These are phyloP conservation scores for Musa beccarii DNA, from an alignment of 176 grass and related monocot species.

Conservation along the genomic window DNA sequence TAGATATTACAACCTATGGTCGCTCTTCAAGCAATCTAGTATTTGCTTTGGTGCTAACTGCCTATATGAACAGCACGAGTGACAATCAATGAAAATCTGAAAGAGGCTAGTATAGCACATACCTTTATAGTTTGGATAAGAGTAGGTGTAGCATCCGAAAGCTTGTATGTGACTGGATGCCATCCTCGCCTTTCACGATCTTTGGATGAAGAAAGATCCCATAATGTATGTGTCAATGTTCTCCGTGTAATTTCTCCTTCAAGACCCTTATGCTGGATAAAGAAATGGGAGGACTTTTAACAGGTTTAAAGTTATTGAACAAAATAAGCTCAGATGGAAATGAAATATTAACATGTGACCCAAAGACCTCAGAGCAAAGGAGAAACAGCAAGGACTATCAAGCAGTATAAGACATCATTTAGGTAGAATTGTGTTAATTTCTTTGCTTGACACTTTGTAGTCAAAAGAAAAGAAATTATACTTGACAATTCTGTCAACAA, in stretches of 20 bases:
- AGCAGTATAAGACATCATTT: not conserved
- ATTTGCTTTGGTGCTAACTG: not conserved
- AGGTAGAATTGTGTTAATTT: not conserved
- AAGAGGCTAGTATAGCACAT: not conserved
- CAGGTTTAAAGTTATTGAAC: not conserved
- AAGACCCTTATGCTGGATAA: constrained; percentile 71
- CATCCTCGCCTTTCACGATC: constrained; percentile 79
- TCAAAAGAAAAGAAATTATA: too few species aligned
- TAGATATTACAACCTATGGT: too few species aligned
- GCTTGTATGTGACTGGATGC: constrained; percentile 94
- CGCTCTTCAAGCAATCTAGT: too few species aligned
- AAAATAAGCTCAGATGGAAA: not conserved
- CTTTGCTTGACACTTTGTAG: not conserved
- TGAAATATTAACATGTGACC: not conserved
- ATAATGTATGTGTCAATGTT: constrained; percentile 72
- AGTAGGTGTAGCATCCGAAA: constrained; percentile 65
- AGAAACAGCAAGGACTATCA: not conserved
- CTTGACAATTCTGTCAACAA: too few species aligned
- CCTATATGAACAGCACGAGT: not conserved
- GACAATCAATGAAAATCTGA: constrained; percentile 3
- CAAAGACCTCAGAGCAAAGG: not conserved
- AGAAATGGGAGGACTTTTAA: constrained; percentile 5
- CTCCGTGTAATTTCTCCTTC: constrained; percentile 89
- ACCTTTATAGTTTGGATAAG: constrained; percentile 91
- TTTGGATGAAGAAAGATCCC: constrained; percentile 94